Evolutionary conservation across 1,284 basidiomycete species (phyloP), one percentile per base, ranked within the genome.

Genomic region (Peniophora sp.): DNA sequence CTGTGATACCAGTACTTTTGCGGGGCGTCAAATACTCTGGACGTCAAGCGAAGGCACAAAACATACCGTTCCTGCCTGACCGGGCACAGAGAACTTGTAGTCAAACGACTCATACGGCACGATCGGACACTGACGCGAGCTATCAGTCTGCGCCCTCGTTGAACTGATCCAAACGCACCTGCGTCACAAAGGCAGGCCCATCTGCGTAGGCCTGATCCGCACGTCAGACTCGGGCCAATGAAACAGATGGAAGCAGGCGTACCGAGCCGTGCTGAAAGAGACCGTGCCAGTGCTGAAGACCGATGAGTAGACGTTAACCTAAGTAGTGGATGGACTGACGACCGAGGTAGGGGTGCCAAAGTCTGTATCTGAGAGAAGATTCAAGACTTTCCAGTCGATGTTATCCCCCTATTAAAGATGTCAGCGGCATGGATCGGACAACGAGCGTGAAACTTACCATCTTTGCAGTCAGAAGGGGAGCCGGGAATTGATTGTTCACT

Each of bases 91-190:
- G 54, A 71, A 64, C 42, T 67, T 57, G 53, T 72, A 81, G 17
- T 71, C 65, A 65, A 77, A 81, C 3, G 66, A 67, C 17, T 66
- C 56, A 1, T 67, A 68, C 0, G 74, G 63, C 1, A 68, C 68
- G 51, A 81, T 77, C 1, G 76, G 75, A 58, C 80, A 83, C 57
- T 78, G 22, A 45, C 8, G 22, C 9, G 15, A 22, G 43, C n/a
- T n/a, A n/a, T n/a, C n/a, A n/a, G n/a, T n/a, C n/a, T n/a, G n/a
- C n/a, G n/a, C n/a, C n/a, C 11, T 10, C 54, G 54, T 20, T 73
- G 62, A 14, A 73, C 54, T 9, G 62, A 52, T 1, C 66, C 66
- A 3, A 12, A 32, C 27, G 12, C 12, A 32, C 27, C 27, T 75
- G 2, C 73, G 73, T 55, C 77, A 80, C 55, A 73, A 71, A 23